Evolutionary conservation across 2,329 filamentous ascomycete species (phyloP), one percentile per base, ranked within the genome.

Genomic region (Exophiala sp.): DNA sequence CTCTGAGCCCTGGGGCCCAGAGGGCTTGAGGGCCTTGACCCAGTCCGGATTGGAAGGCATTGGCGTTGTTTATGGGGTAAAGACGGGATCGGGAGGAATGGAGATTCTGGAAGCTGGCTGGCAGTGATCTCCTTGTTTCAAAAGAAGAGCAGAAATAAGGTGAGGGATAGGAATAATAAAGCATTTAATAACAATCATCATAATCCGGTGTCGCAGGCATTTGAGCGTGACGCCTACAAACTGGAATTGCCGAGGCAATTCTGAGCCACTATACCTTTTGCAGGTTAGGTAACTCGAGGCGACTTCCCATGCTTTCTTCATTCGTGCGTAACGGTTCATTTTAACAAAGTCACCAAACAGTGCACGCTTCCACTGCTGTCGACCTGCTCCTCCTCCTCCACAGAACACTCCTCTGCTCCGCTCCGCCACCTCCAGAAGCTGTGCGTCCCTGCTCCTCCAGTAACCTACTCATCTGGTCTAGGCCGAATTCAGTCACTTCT

Each of bases 1-100:
- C 62, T 87, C 82, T 32, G 75, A 73, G 55, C 85, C 85, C 60
- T 87, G 83, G 3, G 81, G 81, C 48, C 78, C 77, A 2, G 83
- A 74, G 29, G 81, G 81, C 71, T 77, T 81, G 58, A 86, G 72
- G 58, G 78, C 74, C 66, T 81, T 80, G 60, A 86, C 82, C 82
- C 82, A 86, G 66, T 76, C 71, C 32, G 79, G 79, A 58, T 74
- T 67, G 53, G 69, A 65, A 54, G 67, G 63, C 59, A 61, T 61
- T 9, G 30, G 19, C 8, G 16, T 13, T 22, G 13, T 46, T 13
- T 24, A 37, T 2, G 23, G 16, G 35, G 14, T 38, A 10, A 27
- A 27, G 24, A 27, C 5, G 6, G 24, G 24, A 27, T n/a, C n/a
- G n/a, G n/a, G n/a, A n/a, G n/a, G n/a, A n/a, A n/a, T n/a, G n/a